phyloP scores from a whole-genome alignment of 169 alveolate species.

The Plasmodium gonderi region DNA sequence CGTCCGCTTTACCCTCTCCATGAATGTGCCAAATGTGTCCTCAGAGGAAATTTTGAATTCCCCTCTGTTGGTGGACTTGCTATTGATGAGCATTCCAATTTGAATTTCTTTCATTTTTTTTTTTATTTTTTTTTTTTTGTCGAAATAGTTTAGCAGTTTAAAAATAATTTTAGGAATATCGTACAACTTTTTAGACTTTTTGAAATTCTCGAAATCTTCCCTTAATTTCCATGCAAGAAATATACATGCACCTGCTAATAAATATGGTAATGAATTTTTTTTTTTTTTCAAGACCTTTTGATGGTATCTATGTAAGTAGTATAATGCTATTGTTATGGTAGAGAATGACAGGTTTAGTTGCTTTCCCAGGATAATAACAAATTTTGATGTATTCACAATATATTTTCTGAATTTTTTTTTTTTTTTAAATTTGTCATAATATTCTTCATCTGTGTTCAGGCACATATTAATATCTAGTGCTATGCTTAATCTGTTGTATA shows the following conservation, averaged over 20 bases:
- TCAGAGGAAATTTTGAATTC: background rate
- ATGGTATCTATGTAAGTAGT: slow-evolving; percentile 31
- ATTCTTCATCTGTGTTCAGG: slow-evolving; percentile 12
- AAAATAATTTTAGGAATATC: slow-evolving; percentile 55
- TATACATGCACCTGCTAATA: slow-evolving; percentile 55
- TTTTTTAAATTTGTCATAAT: slow-evolving; percentile 28
- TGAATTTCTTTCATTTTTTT: slow-evolving; percentile 25
- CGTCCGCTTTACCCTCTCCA: background rate
- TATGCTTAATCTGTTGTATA: slow-evolving; percentile 29
- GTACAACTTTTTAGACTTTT: slow-evolving; percentile 22
- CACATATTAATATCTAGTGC: slow-evolving; percentile 40
- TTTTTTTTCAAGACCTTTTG: slow-evolving; percentile 16
- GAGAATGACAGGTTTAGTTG: slow-evolving; percentile 15
- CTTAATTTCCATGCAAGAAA: slow-evolving; percentile 64
- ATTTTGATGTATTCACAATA: slow-evolving; percentile 23
- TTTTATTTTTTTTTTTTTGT: slow-evolving; percentile 53
- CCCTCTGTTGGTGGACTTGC: background rate
- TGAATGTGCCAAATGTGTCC: background rate
- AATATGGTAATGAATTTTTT: slow-evolving; percentile 4
- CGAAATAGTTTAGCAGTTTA: slow-evolving; percentile 42
- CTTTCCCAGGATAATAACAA: slow-evolving; percentile 45
- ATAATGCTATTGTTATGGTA: slow-evolving; percentile 37
- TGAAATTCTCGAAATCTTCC: slow-evolving; percentile 29
- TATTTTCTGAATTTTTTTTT: slow-evolving; percentile 27
- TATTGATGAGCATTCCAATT: background rate